Conservation (phyloP, 129 eudicot genomes). For the Gnaphalium uliginosum region DNA sequence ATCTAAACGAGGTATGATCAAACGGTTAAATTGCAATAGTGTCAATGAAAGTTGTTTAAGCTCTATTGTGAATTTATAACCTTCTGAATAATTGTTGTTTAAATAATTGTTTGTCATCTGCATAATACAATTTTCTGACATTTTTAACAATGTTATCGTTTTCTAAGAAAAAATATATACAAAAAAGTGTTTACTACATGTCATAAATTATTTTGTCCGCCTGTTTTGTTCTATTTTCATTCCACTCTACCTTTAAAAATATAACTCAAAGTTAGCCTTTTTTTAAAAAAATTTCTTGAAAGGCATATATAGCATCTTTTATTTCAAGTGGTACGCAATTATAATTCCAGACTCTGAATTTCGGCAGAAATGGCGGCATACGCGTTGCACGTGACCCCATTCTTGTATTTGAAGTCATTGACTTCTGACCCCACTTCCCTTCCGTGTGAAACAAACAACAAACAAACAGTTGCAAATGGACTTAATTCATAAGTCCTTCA, state of each 20-base stretch:
- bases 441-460: constrained; percentile 41
- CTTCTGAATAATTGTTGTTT: too few species aligned
- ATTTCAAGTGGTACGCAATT: neutral
- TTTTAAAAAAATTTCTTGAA: neutral
- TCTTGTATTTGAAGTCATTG: constrained; percentile 42
- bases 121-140: too few species aligned
- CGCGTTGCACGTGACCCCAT: constrained; percentile 43
- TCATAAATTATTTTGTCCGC: neutral
- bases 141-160: neutral
- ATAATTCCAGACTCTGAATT: neutral
- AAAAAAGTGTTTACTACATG: neutral
- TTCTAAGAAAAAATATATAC: too few species aligned
- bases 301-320: neutral
- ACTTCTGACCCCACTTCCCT: constrained; percentile 29
- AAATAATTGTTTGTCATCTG: too few species aligned
- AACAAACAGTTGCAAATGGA: neutral
- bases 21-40: too few species aligned
- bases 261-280: neutral
- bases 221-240: neutral
- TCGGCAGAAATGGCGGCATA: constrained; percentile 36
- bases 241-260: neutral
- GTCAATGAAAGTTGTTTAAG: too few species aligned
- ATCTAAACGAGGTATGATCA: too few species aligned
- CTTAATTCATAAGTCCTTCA: neutral
- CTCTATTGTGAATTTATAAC: too few species aligned